Evolutionary conservation across 1,139 yeast genomes (phyloP), one percentile per base, ranked within the genome.

Genomic region (Magnusiomyces paraingens): DNA sequence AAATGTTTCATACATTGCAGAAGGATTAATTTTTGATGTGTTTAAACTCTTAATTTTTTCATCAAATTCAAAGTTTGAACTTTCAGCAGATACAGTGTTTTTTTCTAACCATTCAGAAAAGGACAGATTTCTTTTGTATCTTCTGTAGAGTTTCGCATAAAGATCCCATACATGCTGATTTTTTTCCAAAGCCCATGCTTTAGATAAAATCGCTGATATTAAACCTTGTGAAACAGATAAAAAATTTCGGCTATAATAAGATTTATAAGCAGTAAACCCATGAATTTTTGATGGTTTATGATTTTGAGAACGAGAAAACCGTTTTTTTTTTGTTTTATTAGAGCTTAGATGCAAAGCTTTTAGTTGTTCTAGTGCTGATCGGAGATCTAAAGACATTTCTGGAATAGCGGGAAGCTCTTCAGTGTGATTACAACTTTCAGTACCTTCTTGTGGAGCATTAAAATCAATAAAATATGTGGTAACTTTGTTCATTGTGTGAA

Each of bases 181-280:
- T 17, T 48, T 45, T 11, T 53, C 52, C 1, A 18, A 39, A 26
- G 15, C 49, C 56, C 56, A 53, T 14, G 44, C 56, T 44, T 53
- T 53, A 14, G 56, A 53, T 1, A 53, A 41, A 1, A 32, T 42
- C 1, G 56, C 51, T 3, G 56, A 51, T 17, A 53, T 21, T 5
- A 48, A 38, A 17, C 53, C 56, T 40, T 53, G 56, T 32, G 49
- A 41, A 2, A 53, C 54, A 2, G 53, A 41, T 5, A 48, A 20
- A 15, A 49, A 47, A 14, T 38, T 29, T 40, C 47, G 20, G 41
- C 51, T 50, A 26, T 53, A 51, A 35, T 39, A 53, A 11, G 56
- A 53, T 44, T 53, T 53, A 44, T 47, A 53, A 14, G 56, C 56
- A 12, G 56, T 53, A 15, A 51, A 53, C 5, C 56, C 56, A 26